Base-by-base conservation (phyloP, 2,329 filamentous ascomycete species). In the Xylariaceae sp. region DNA sequence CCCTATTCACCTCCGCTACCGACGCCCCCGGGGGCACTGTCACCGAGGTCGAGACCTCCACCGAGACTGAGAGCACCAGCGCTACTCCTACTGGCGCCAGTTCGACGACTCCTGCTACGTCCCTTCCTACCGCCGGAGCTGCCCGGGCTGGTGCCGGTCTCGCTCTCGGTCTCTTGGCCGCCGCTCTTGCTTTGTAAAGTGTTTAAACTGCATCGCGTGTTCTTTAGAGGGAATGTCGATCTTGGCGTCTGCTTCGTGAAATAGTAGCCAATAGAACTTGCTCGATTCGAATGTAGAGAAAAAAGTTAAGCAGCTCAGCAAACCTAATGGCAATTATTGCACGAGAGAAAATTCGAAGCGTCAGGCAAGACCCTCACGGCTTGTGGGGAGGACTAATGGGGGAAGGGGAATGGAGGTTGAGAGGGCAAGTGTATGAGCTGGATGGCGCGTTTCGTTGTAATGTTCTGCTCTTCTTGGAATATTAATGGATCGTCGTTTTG, bases 121-220 rank as follows among this genome's bases (percentile, higher is more conserved):
- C 55, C 23, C 2, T 64, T 37, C 56, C 68, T 44, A 69, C 68
- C 48, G 67, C 63, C 37, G 72, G 59, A 55, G 72, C 71, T 46
- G 65, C 65, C 54, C 72, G 69, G 56, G 59, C 73, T 31, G 73
- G 69, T n/a, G 74, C 72, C 24, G 75, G 74, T 64, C 65, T 79
- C 23, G 73, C 74, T 59, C 69, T 76, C 59, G 77, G 77, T 58
- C 61, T 74, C 60, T 60, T 81, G 47, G 77, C 75, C 66, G 70
- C 80, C 1, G 52, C 24, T 16, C 70, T 81, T 76, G 78, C 52
- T 44, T 26, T 63, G 43, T 47, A 53, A 55, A 49, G 12, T 37
- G 7, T 31, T 7, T 33, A 21, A 34, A 39, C 7, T 19, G 39
- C 37, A 58, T 44, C n/a, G 26, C 23, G 50, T 29, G 16, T 48